A percentile compares a stretch with the other conserved stretches of the same genome.
These are phyloP conservation scores for Gossypium anomalum DNA, from an alignment of 345 rosid species.

Conservation along the genomic window DNA sequence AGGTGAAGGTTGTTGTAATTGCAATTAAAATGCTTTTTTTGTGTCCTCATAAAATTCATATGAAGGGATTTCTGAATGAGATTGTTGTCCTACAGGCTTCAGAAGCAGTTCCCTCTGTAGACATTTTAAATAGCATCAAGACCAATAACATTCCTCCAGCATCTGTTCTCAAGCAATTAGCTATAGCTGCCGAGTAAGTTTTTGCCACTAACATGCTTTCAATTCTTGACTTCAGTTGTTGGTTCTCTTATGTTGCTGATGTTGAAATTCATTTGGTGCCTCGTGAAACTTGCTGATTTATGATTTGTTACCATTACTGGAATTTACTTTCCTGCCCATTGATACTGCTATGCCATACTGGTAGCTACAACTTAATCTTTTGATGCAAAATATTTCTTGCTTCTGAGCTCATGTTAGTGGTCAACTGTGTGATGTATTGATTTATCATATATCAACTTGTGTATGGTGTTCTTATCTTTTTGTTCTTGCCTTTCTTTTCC, in stretches of 20 bases:
- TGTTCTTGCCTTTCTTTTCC: constrained; percentile 14
- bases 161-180: constrained; percentile 73
- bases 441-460: constrained; percentile 16
- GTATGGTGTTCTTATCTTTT: constrained; percentile 9
- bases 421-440: constrained; percentile 3
- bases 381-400: constrained; percentile 5
- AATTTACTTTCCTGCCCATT: background rate
- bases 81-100: constrained; percentile 38
- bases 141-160: constrained; percentile 61
- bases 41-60: background rate
- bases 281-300: background rate
- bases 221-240: background rate
- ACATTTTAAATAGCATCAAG: constrained; percentile 49
- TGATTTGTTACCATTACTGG: background rate
- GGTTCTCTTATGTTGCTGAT: background rate
- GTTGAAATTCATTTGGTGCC: background rate
- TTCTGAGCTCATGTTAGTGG: background rate
- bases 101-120: constrained; percentile 48
- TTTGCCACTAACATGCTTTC: background rate
- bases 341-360: background rate
- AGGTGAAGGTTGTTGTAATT: background rate
- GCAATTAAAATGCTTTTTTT: background rate
- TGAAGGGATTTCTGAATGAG: background rate
- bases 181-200: constrained; percentile 79
- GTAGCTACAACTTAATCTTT: background rate